phyloP scores from a whole-genome alignment of 2,329 filamentous ascomycete species.

The Phoma sp. region DNA sequence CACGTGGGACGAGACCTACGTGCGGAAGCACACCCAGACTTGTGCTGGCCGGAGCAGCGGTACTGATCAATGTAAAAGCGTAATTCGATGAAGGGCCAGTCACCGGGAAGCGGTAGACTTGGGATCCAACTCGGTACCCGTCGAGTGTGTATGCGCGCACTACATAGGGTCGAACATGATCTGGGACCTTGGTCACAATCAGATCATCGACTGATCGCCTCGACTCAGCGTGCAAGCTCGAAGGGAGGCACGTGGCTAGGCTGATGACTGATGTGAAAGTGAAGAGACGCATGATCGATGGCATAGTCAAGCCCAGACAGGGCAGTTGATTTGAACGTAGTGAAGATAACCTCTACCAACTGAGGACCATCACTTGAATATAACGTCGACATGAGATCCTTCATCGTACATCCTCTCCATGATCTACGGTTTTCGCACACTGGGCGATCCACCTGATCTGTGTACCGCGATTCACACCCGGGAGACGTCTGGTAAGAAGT shows the following conservation, averaged over 20 bases:
- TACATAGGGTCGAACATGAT: conserved; percentile 47
- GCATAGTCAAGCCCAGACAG: neutral
- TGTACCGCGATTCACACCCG: neutral
- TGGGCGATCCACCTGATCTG: neutral
- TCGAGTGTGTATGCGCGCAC: conserved; percentile 45
- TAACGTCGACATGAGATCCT: neutral
- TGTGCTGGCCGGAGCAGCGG: conserved; percentile 50
- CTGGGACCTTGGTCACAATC: conserved; percentile 37
- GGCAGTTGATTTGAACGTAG: neutral
- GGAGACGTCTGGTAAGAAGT: neutral
- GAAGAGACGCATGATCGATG: neutral
- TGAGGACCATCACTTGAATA: neutral
- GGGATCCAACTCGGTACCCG: conserved; percentile 46
- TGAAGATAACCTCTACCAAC: neutral
- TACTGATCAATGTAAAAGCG: conserved; percentile 56
- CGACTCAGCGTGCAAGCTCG: neutral
- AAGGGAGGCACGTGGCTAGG: conserved; percentile 13
- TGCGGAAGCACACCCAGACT: conserved; percentile 55
- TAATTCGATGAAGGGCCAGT: conserved; percentile 55
- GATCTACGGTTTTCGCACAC: neutral
- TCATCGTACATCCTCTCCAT: conserved; percentile 13
- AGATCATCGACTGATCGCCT: conserved; percentile 4
- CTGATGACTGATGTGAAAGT: conserved; percentile 7
- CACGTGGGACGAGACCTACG: conserved; percentile 1
- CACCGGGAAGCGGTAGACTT: conserved; percentile 54